phyloP scores from a whole-genome alignment of 768 basidiomycete species.

The Lentinus brumalis region DNA sequence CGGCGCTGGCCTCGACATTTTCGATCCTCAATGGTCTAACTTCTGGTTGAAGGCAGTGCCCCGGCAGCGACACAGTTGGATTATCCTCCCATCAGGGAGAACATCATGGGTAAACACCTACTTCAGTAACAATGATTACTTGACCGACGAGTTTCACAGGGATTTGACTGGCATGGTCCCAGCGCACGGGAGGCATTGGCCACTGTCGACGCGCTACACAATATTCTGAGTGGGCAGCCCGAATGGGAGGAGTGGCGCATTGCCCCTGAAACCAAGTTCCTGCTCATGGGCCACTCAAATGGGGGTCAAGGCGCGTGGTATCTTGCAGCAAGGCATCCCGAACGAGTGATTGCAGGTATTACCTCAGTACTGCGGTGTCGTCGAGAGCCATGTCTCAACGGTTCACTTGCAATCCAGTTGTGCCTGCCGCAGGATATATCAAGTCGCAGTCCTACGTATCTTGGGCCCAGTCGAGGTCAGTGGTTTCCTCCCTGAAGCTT shows the following conservation, averaged over 20 bases:
- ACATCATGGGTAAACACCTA: slow-evolving; percentile 70
- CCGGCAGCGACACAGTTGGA: slow-evolving; percentile 64
- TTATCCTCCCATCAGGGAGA: slow-evolving; percentile 78
- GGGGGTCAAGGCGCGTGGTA: slow-evolving; percentile 93
- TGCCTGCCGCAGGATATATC: slow-evolving; percentile 81
- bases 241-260: slow-evolving; percentile 47
- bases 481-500: not conserved
- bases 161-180: slow-evolving; percentile 91
- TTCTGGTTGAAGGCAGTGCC: slow-evolving; percentile 71
- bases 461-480: slow-evolving; percentile 61
- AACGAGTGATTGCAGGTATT: slow-evolving; percentile 65
- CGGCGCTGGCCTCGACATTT: slow-evolving; percentile 83
- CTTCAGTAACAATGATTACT: not conserved
- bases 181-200: slow-evolving; percentile 72
- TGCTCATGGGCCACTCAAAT: slow-evolving; percentile 92
- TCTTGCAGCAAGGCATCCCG: slow-evolving; percentile 74
- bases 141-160: slow-evolving; percentile 42
- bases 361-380: not conserved
- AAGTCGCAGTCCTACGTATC: slow-evolving; percentile 89
- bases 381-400: too few relatives aligned
- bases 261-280: slow-evolving; percentile 41
- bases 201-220: slow-evolving; percentile 56
- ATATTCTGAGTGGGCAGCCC: slow-evolving; percentile 41
- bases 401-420: slow-evolving; percentile 39
- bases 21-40: slow-evolving; percentile 31